Conservation (phyloP, 352 stramenopile genomes). For the Pythium inflatum region DNA sequence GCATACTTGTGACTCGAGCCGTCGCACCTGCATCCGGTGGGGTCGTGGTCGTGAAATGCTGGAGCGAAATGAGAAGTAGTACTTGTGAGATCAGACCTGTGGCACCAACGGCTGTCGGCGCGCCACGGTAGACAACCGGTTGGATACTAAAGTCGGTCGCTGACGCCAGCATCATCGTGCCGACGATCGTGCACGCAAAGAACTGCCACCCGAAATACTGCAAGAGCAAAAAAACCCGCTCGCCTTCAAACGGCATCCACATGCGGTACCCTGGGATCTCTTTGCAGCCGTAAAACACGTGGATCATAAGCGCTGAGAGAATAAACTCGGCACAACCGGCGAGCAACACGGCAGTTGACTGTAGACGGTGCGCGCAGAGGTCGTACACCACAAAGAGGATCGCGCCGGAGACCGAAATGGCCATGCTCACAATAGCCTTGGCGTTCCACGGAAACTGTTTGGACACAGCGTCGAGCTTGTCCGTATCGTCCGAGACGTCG, state of each 20-base stretch:
- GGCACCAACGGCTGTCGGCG: conserved; percentile 41
- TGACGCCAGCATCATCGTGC: conserved; percentile 42
- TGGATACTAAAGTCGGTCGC: conserved; percentile 25
- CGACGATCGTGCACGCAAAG: conserved; percentile 47
- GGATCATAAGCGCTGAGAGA: conserved; percentile 50
- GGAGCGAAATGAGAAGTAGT: conserved; percentile 50
- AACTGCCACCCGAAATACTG: conserved; percentile 70
- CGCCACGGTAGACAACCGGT: conserved; percentile 28
- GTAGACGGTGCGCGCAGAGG: conserved; percentile 36
- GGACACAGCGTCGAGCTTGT: conserved; percentile 10
- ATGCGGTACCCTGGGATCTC: conserved; percentile 53
- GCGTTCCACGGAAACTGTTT: conserved; percentile 42
- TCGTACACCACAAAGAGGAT: conserved; percentile 56
- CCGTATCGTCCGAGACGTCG: conserved; percentile 8
- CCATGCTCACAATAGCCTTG: conserved; percentile 57
- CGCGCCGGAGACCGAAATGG: conserved; percentile 46
- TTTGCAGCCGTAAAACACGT: conserved; percentile 52
- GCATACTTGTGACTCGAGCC: not conserved
- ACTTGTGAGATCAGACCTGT: conserved; percentile 58
- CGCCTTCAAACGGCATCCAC: conserved; percentile 66
- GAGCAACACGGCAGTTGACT: conserved; percentile 41
- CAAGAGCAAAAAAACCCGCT: conserved; percentile 54
- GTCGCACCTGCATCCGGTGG: not conserved
- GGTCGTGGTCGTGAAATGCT: conserved; percentile 40
- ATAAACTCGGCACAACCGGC: conserved; percentile 45